phyloP scores from a whole-genome alignment of 2,329 filamentous ascomycete genomes.

The Beauveria sp. region DNA sequence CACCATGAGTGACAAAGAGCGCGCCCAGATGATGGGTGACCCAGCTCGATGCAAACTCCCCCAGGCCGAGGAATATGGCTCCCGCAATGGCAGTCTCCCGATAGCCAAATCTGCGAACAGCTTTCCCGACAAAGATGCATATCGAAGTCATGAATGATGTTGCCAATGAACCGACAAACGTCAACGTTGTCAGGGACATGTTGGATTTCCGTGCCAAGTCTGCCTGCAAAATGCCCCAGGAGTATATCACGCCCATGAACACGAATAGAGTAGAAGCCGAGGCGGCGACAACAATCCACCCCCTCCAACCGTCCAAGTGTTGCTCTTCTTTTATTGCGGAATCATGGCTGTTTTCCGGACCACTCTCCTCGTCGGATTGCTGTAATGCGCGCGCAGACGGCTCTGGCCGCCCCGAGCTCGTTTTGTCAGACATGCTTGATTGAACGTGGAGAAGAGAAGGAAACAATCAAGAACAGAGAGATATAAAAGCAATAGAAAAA shows the following conservation, averaged over 20 bases:
- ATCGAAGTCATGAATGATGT: constrained; percentile 22
- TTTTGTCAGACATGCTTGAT: background rate
- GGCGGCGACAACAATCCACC: constrained; percentile 21
- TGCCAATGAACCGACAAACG: constrained; percentile 21
- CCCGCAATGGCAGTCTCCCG: constrained; percentile 17
- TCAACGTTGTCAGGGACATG: constrained; percentile 19
- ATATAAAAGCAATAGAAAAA: background rate
- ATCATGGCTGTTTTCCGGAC: background rate
- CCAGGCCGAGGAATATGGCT: constrained; percentile 19
- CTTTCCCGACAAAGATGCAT: constrained; percentile 18
- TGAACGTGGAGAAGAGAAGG: background rate
- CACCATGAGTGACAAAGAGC: constrained; percentile 20
- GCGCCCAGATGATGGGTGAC: constrained; percentile 16
- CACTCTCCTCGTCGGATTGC: constrained; percentile 6
- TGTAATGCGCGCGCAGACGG: background rate
- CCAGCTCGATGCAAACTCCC: constrained; percentile 21
- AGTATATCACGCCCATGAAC: constrained; percentile 23
- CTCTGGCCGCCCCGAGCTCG: background rate
- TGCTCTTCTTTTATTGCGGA: background rate
- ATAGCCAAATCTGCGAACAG: constrained; percentile 18
- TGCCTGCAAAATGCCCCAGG: constrained; percentile 21
- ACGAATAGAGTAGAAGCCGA: constrained; percentile 19
- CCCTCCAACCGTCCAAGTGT: constrained; percentile 14
- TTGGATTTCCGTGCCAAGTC: constrained; percentile 16
- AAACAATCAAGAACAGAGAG: background rate